Evolutionary conservation across 2,329 filamentous ascomycete species (phyloP).

Genomic region (Aspergillus aculeatinus): DNA sequence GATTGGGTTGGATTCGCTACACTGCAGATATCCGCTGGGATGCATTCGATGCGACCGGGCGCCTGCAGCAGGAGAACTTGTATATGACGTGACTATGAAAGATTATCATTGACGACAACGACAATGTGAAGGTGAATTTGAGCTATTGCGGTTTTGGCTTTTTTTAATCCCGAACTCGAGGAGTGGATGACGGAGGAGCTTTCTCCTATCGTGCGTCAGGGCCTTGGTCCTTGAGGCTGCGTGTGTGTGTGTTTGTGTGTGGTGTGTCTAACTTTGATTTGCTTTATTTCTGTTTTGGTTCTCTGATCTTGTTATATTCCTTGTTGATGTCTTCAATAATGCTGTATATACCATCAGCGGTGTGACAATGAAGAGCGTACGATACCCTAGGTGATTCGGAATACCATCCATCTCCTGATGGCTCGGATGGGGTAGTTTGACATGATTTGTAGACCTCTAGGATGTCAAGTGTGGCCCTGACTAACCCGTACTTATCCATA

Average conservation of each 20-base stretch:
- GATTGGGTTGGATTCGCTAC: background rate
- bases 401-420: background rate
- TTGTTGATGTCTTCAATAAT: slow-evolving; percentile 28
- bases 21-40: slow-evolving; percentile 2
- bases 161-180: background rate
- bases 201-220: background rate
- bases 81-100: slow-evolving; percentile 18
- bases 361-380: slow-evolving; percentile 41
- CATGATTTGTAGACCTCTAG: background rate
- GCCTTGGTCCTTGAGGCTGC: background rate
- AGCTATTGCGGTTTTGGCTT: slow-evolving; percentile 4
- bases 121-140: background rate
- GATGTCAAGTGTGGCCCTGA: no score
- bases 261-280: slow-evolving; percentile 17
- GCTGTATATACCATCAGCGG: slow-evolving; percentile 41
- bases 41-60: slow-evolving; percentile 1
- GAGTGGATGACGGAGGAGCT: background rate
- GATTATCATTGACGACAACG: slow-evolving; percentile 14
- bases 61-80: slow-evolving; percentile 9
- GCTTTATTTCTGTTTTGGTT: slow-evolving; percentile 4
- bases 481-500: no score
- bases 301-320: slow-evolving; percentile 18
- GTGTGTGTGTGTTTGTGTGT: slow-evolving; percentile 12
- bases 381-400: slow-evolving; percentile 27
- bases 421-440: background rate